Base-by-base conservation (phyloP, 371 early-diverging fungal genomes). In the Catenaria anguillulae region DNA sequence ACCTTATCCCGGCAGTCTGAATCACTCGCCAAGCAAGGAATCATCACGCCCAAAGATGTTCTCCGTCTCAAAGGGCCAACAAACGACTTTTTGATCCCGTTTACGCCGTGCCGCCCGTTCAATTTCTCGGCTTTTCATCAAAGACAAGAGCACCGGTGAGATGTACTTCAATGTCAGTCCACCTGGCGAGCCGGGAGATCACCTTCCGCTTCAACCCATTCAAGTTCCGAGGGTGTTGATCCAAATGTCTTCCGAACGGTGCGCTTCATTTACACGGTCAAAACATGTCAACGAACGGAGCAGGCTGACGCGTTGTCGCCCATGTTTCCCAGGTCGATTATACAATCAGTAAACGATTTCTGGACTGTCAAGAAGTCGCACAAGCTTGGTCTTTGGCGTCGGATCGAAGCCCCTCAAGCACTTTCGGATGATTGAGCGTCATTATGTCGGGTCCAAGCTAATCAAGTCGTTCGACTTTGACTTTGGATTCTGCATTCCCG, bases 401-500 rank as follows among this genome's bases (percentile, higher is more conserved):
- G 71, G 73, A 19, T 65, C 70, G 2, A 62, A 63, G 55, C 67
- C 65, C 46, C 60, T 76, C 31, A 62, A 58, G 23, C 68, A 59
- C 37, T 72, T 76, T 36, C 65, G 77, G 29, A 76, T 76, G 77
- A 70, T 76, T 34, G 77, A 76, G 63, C 63, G 71, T 23, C 77
- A 76, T 34, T 76, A 76, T 60, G 74, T 72, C 48, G 68, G 67
- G 31, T 67, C 67, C 56, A 65, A 61, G 46, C 65, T 76, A 17
- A 55, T 76, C 45, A 71, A 74, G 46, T 69, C 70, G 8, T 76
- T 74, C 63, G 77, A 76, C 54, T 76, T 76, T 56, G 56, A 48
- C 21, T 77, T 77, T 66, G 77, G 77, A 26, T 75, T 74, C 62
- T 72, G 76, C 23, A 75, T 77, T 48, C 75, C 75, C 21, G 67